phyloP scores from a whole-genome alignment of 805 yeast genomes.

The Candida parachauliodes region DNA sequence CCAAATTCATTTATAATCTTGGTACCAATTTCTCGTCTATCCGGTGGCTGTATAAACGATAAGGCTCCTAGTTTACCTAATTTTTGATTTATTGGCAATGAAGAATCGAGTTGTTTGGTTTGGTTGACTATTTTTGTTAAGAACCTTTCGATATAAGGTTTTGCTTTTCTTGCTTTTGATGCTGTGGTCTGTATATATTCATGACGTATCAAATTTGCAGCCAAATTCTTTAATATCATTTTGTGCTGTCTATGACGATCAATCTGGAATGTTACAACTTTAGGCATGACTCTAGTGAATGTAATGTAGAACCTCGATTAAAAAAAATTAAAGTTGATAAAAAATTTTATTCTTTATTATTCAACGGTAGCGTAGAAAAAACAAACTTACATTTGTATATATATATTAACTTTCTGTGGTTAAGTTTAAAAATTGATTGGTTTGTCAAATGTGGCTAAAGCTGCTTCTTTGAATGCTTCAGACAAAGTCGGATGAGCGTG shows the following conservation, averaged over 20 bases:
- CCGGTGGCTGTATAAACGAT: constrained; percentile 48
- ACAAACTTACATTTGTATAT: too few species aligned
- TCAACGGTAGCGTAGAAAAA: not conserved
- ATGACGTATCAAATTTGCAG: constrained; percentile 42
- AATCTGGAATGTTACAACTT: constrained; percentile 4
- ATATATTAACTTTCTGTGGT: not conserved
- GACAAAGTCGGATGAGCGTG: constrained; percentile 98
- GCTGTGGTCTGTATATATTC: constrained; percentile 42
- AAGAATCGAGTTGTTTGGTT: constrained; percentile 18
- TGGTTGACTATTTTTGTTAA: constrained; percentile 28
- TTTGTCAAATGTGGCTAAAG: constrained; percentile 85
- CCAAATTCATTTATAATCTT: constrained; percentile 65
- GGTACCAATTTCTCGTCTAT: constrained; percentile 40
- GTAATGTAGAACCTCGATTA: too few species aligned
- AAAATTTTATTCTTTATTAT: too few species aligned
- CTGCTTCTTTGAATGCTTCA: constrained; percentile 98
- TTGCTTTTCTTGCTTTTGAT: constrained; percentile 44
- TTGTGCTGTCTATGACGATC: constrained; percentile 15
- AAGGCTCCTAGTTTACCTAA: constrained; percentile 16
- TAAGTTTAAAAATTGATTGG: constrained; percentile 86
- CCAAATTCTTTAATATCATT: constrained; percentile 43
- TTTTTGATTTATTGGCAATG: constrained; percentile 11
- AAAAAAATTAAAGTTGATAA: not conserved
- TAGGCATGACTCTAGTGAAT: not conserved
- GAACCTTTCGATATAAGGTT: constrained; percentile 37